A percentile compares a stretch with the other conserved stretches of the same genome.
Conservation (phyloP, 768 basidiomycete genomes). For the Suillus fuscotomentosus region DNA sequence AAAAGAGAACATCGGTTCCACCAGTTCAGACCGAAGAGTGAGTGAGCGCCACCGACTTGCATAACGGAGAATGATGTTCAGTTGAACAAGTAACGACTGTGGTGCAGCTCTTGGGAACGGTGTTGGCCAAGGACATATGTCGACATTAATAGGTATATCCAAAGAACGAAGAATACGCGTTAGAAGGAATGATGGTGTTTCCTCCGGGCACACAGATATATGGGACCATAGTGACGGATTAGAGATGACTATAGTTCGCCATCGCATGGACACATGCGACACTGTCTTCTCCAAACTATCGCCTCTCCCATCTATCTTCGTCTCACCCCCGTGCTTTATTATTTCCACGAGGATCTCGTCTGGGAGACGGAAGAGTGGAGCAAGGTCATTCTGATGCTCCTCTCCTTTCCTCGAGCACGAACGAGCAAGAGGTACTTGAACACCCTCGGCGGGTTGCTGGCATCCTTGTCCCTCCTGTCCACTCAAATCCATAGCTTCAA, state of each 20-base stretch:
- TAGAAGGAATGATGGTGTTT: background rate
- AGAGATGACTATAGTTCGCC: background rate
- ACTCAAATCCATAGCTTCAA: background rate
- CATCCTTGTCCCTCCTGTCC: background rate
- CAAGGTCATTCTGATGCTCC: background rate
- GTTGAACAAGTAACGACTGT: background rate
- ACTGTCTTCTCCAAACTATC: background rate
- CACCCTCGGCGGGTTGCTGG: background rate
- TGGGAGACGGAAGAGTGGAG: background rate
- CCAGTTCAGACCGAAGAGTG: background rate
- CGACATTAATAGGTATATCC: background rate
- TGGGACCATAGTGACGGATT: background rate
- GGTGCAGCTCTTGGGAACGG: background rate
- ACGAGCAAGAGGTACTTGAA: background rate
- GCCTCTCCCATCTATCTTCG: background rate
- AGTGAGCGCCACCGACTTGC: background rate
- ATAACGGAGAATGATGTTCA: background rate
- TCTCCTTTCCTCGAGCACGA: background rate
- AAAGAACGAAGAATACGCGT: background rate
- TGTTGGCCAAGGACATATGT: background rate
- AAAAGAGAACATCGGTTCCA: background rate
- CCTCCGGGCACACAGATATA: background rate
- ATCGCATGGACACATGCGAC: background rate
- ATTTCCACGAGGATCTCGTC: background rate
- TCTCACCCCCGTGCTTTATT: background rate